Conservation (phyloP, 2,329 filamentous ascomycete genomes). For the Thelonectria blattea region DNA sequence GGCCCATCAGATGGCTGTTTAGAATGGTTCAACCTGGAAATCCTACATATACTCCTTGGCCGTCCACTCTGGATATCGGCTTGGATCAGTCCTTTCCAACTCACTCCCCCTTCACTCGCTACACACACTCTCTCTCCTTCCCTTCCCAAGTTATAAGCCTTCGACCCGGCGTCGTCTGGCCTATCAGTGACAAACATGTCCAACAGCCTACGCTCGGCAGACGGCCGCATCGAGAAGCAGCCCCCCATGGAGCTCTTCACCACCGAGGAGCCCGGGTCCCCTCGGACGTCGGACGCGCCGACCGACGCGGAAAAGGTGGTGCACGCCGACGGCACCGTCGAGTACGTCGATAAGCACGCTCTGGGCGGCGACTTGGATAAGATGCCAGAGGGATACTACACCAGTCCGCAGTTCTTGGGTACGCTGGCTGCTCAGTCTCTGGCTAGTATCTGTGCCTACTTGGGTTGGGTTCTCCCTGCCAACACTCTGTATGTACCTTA, state of each 20-base stretch:
- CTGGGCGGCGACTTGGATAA: conserved; percentile 48
- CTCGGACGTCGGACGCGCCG: conserved; percentile 4
- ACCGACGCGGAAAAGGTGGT: conserved; percentile 39
- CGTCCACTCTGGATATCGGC: no score
- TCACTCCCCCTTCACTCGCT: no score
- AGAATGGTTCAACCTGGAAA: no score
- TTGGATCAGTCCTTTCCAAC: no score
- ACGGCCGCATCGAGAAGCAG: conserved; percentile 11
- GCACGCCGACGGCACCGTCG: conserved; percentile 49
- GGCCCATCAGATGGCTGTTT: no score
- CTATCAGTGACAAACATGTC: conserved; percentile 11
- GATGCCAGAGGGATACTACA: conserved; percentile 51
- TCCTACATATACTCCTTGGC: no score
- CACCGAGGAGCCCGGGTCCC: conserved; percentile 20
- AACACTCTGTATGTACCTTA: conserved; percentile 40
- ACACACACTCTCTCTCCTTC: no score
- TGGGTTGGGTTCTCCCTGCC: conserved; percentile 45
- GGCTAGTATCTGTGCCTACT: conserved; percentile 43
- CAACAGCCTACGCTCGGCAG: conserved; percentile 6
- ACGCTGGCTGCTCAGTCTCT: conserved; percentile 46
- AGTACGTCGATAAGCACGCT: conserved; percentile 49
- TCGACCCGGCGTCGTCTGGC: conserved; percentile 19
- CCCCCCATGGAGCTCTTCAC: conserved; percentile 2
- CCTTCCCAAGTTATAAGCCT: background rate
- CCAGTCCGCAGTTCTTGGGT: conserved; percentile 48